Percentiles rank a stretch among this genome's conserved stretches.
Evolutionary conservation across 2,329 filamentous ascomycete species (phyloP).

Genomic region (Arachnopeziza araneosa): DNA sequence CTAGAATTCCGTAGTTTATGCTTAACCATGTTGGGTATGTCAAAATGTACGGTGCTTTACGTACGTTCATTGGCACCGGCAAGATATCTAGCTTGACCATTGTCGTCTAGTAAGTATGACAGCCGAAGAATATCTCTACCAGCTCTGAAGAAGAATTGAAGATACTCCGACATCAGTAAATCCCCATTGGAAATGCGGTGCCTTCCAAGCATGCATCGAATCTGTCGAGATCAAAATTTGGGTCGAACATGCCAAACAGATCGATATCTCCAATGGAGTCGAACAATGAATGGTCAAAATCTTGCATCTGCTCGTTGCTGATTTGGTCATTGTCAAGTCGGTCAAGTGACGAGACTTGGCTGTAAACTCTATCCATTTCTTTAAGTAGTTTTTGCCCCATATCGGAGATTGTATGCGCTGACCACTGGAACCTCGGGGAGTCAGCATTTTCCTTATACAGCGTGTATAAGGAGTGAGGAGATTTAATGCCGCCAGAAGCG

Average conservation of each 20-base stretch:
- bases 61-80: too few relatives aligned
- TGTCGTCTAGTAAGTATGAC: too few relatives aligned
- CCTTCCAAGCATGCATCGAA: conserved; percentile 22
- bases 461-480: too few relatives aligned
- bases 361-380: conserved; percentile 23
- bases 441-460: too few relatives aligned
- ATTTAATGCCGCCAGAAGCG: too few relatives aligned
- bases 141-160: not conserved
- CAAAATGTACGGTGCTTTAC: too few relatives aligned
- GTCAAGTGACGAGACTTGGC: conserved; percentile 8
- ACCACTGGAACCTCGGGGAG: too few relatives aligned
- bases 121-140: not conserved
- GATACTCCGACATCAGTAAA: not conserved
- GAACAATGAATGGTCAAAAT: conserved; percentile 17
- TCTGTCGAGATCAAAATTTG: conserved; percentile 20
- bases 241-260: conserved; percentile 24
- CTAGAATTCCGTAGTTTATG: too few relatives aligned
- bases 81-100: too few relatives aligned
- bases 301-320: conserved; percentile 3
- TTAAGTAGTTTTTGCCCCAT: conserved; percentile 21
- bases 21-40: too few relatives aligned
- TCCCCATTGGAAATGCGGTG: conserved; percentile 13
- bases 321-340: not conserved
- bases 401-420: conserved; percentile 34
- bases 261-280: conserved; percentile 17